Base-by-base conservation (phyloP, 306 rosid genomes). In the Astragalus glycyphyllos region DNA sequence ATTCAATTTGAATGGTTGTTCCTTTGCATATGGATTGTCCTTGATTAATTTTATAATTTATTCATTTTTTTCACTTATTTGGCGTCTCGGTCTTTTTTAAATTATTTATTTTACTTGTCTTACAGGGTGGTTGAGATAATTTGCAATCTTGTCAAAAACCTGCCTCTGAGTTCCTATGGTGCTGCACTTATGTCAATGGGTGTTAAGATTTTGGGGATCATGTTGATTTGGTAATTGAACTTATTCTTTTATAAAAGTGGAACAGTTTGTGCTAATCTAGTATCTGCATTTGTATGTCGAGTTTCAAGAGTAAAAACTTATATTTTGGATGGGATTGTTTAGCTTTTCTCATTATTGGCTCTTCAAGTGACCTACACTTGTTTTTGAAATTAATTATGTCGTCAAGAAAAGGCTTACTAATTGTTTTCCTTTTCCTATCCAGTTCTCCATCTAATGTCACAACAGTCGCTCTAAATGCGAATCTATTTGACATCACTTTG, bases 81-180 rank as follows among this genome's bases (percentile, higher is more conserved):
- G 56, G 49, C 67, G 48, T 48, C 11, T 75, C 61, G 11, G 31
- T 58, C 38, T 47, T 79, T 49, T 77, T 41, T 42, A 14, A 53
- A 61, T 50, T 16, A 37, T 70, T 58, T 65, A 50, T 31, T 64
- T 47, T 67, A 55, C 51, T 50, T 73, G 58, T 83, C 51, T 65
- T 53, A 65, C 81, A 93, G 97, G 98, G 86, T 86, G 42, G 89
- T 83, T 87, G 92, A 88, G 81, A 82, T 90, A 29, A 78, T 93
- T 58, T 90, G 97, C 86, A 77, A 80, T 78, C 67, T 93, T 57
- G 68, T 93, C 29, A 87, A 87, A 74, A 88, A 84, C 62, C 78
- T 80, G 49, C 76, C 97, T 77, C 81, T 82, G 71, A 86, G 76
- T 90, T 72, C 88, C 53, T 61, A 59, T 45, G 82, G 89, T 79